Percentiles rank a stretch among this genome's conserved stretches.
Conservation (phyloP, 257 asterid genomes). For the Solanum lycopersicoides region DNA sequence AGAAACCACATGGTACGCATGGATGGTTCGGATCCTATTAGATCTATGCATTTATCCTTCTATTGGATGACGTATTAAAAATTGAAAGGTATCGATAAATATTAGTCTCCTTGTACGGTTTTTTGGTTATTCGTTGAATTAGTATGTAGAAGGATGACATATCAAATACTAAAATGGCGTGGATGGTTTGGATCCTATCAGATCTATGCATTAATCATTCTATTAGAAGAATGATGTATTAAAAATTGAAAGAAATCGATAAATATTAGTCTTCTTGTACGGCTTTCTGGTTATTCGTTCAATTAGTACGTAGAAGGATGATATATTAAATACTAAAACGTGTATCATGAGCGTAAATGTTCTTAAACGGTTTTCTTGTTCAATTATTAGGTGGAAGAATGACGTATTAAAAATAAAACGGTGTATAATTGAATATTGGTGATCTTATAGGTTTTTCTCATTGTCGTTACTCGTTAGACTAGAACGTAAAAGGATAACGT, state of each 20-base stretch:
- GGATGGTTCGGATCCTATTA: too few species aligned
- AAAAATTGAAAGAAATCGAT: not conserved
- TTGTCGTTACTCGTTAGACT: not conserved
- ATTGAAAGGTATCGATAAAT: not conserved
- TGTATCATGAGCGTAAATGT: not conserved
- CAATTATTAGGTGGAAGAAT: not conserved
- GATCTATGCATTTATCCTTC: too few species aligned
- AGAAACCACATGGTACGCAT: too few species aligned
- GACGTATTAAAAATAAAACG: not conserved
- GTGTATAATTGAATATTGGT: not conserved
- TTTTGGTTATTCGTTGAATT: too few species aligned
- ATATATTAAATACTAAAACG: not conserved
- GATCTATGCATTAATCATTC: too few species aligned
- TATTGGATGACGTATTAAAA: not conserved
- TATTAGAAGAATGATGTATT: not conserved
- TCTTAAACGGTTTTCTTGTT: not conserved
- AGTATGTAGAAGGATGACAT: not conserved
- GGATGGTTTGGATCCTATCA: too few species aligned
- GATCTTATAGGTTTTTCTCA: not conserved
- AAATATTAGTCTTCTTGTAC: not conserved
- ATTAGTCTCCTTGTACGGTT: not conserved
- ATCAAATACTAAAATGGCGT: not conserved
- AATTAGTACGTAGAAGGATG: not conserved
- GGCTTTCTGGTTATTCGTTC: not conserved
- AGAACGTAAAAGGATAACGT: not conserved